Evolutionary conservation across 805 yeast genomes (phyloP), one percentile per base, ranked within the genome.

Genomic region (Metschnikowia continentalis): DNA sequence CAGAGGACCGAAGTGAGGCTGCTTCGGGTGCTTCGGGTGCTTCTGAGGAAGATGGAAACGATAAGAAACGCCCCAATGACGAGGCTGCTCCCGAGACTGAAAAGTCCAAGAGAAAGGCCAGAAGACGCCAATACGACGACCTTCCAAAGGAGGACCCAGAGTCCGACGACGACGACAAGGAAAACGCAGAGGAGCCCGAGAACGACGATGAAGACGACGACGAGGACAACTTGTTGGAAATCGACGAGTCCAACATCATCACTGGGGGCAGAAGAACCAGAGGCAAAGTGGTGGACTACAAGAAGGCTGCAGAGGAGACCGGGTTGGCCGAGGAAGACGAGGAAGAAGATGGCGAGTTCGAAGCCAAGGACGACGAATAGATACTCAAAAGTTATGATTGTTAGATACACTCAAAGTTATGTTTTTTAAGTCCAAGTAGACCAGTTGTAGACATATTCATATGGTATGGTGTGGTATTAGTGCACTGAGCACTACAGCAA

Each of bases 231-330:
- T 74, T 89, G 56, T 77, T 78, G 35, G 96, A 86, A 68, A 88
- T 90, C 58, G 96, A 88, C 63, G 76, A 86, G 37, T 73, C 90
- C 37, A 91, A 90, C 69, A 90, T 90, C 65, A 90, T 90, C 57
- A 77, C 86, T n/a, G 71, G 81, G 15, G 94, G 95, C 13, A 79
- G 96, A 70, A 87, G 97, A 75, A 90, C 97, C 6, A 81, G 97
- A 59, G 96, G 97, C 14, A 86, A 84, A 63, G 86, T 85, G 17
- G 86, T 91, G 59, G 97, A 90, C 69, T 90, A 86, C 67, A 76
- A 82, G 51, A 85, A 88, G 69, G 90, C 95, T 14, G 88, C 90
- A 19, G 86, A 81, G 58, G 80, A 87, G 63, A 69, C 88, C 60
- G 82, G 79, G 48, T 71, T 70, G 46, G 84, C 81, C 51, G 73